A percentile compares a stretch with the other conserved stretches of the same genome.
phyloP scores from a whole-genome alignment of 208 protist species.

The Crithidia expoeki region DNA sequence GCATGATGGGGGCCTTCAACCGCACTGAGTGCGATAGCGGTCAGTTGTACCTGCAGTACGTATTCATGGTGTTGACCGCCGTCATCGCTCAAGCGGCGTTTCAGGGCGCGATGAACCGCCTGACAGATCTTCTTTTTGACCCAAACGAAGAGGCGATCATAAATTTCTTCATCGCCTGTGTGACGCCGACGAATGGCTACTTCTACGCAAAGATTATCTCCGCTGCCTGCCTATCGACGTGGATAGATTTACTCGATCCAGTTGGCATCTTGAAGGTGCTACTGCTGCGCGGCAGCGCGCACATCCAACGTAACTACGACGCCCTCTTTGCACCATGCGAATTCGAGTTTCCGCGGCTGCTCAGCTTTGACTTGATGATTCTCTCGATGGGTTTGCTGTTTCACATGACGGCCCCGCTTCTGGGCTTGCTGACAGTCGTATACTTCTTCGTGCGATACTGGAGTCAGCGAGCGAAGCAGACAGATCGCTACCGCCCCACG shows the following conservation, averaged over 20 bases:
- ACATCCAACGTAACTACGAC: slow-evolving; percentile 80
- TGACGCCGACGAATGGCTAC: slow-evolving; percentile 75
- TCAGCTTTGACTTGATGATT: slow-evolving; percentile 80
- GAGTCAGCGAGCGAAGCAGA: slow-evolving; percentile 68
- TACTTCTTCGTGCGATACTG: slow-evolving; percentile 80
- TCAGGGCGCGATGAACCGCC: slow-evolving; percentile 64
- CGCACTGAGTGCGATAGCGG: slow-evolving; percentile 58
- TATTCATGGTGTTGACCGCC: slow-evolving; percentile 88
- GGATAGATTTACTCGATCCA: slow-evolving; percentile 69
- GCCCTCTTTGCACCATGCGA: slow-evolving; percentile 61
- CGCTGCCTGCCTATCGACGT: slow-evolving; percentile 60
- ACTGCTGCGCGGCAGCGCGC: slow-evolving; percentile 47
- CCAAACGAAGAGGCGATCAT: slow-evolving; percentile 41
- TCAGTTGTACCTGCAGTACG: slow-evolving; percentile 76
- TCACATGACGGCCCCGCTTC: slow-evolving; percentile 83
- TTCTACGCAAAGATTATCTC: slow-evolving; percentile 86
- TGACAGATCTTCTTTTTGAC: slow-evolving; percentile 45
- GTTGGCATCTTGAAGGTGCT: slow-evolving; percentile 53
- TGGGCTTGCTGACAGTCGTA: slow-evolving; percentile 57
- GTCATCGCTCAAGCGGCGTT: slow-evolving; percentile 86
- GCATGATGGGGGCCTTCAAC: slow-evolving; percentile 79
- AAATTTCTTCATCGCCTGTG: slow-evolving; percentile 72
- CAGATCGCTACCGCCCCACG: slow-evolving; percentile 69
- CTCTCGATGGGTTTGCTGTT: slow-evolving; percentile 84
- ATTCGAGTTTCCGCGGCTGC: slow-evolving; percentile 58